Conservation (phyloP, 495 filamentous ascomycete genomes). For the Podospora pseudocomata region DNA sequence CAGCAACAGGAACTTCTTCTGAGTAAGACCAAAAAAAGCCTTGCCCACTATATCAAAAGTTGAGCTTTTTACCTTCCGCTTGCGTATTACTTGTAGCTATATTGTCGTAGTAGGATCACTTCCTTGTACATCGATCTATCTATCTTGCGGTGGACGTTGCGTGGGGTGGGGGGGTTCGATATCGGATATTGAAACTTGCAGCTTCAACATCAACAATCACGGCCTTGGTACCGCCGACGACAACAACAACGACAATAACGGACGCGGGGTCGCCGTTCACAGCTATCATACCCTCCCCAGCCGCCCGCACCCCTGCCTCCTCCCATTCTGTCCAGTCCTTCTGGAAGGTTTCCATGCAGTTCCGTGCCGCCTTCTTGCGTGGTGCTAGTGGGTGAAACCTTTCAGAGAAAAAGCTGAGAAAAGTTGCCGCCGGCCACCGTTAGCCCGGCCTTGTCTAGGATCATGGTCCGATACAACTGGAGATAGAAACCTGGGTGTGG, state of each 20-base stretch:
- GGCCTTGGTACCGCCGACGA: not conserved
- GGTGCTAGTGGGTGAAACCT: conserved; percentile 13
- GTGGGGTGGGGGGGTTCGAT: not conserved
- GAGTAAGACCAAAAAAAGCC: not conserved
- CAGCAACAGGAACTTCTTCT: not conserved
- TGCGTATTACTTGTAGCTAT: not conserved
- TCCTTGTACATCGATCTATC: not conserved
- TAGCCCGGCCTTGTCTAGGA: conserved; percentile 12
- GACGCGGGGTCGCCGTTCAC: conserved; percentile 14
- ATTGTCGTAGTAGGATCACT: not conserved
- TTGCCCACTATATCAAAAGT: not conserved
- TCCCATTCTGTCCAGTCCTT: conserved; percentile 10
- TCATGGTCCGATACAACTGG: not conserved
- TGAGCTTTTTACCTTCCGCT: not conserved
- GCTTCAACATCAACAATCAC: not conserved
- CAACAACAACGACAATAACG: not conserved
- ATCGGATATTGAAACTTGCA: not conserved
- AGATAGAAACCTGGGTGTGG: not conserved
- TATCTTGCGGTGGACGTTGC: not conserved
- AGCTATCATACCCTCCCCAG: not conserved
- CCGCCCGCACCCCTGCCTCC: conserved; percentile 17
- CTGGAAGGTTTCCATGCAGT: conserved; percentile 21
- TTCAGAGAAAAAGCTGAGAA: not conserved
- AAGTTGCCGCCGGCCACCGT: conserved; percentile 7
- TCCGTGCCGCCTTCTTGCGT: conserved; percentile 10